Evolutionary conservation across 768 basidiomycete genomes (phyloP), one percentile per base, ranked within the genome.

Genomic region (Tubosaeta sp.): DNA sequence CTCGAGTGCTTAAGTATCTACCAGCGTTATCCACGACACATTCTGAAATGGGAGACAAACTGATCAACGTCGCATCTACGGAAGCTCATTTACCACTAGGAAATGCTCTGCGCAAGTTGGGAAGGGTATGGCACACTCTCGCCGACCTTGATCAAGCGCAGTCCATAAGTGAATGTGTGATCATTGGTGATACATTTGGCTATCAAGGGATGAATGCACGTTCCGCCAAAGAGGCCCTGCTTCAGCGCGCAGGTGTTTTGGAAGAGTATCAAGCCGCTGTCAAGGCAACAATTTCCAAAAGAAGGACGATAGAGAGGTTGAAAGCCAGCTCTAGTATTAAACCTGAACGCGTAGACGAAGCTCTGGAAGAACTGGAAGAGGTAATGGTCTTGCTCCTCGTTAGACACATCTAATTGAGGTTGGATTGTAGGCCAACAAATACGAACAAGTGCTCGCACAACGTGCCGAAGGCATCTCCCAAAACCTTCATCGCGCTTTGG

Each of bases 191-290:
- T 69, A 87, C 92, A 0, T 73, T 98, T 46, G 93, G 93, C 2
- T 99, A 99, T 69, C 94, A 98, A 69, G 90, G 94, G 18, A 77
- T 94, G 72, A 98, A 99, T 62, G 93, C 96, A n/a, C 80, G 88
- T 40, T 91, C 94, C 18, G 96, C 96, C 2, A 97, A 96, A 67
- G 93, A 95, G 68, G 94, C 96, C 0, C 71, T 98, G 9, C 79
- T 84, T 47, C 91, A 94, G 75, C 85, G 96, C 10, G 90, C 92
- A 0, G 81, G 82, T 8, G 91, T 96, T 10, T 73, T 97, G 53
- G 95, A 98, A 63, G 96, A 98, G 67, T 91, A 94, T 52, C 94
- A 96, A 55, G 77, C 84, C 9, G 94, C 95, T 2, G 92, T 92
- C 21, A 98, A 97, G 66, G 81, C 84, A 11, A 87, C 92, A 10